Evolutionary conservation across 2,329 filamentous ascomycete genomes (phyloP).

Genomic region (Colletotrichum trifolii): DNA sequence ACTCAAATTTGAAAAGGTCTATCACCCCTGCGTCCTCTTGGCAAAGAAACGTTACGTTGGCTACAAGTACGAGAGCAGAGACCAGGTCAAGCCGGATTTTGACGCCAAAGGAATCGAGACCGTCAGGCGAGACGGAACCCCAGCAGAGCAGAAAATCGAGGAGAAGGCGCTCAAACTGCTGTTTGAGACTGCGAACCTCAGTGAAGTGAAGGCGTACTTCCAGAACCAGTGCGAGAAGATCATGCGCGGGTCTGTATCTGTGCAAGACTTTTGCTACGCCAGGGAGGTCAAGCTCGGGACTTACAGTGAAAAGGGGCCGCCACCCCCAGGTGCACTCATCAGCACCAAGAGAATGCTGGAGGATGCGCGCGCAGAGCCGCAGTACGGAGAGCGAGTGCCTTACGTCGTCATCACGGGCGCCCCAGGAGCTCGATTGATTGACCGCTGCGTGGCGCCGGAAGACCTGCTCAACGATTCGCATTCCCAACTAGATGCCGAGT

Average conservation of each 20-base stretch:
- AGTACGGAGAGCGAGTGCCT: slow-evolving; percentile 94
- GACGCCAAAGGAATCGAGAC: slow-evolving; percentile 99
- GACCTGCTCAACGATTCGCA: slow-evolving; percentile 81
- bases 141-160: slow-evolving; percentile 95
- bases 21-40: slow-evolving; percentile 91
- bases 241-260: slow-evolving; percentile 85
- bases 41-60: slow-evolving; percentile 99
- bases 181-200: slow-evolving; percentile 90
- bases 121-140: slow-evolving; percentile 92
- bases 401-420: slow-evolving; percentile 93
- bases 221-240: slow-evolving; percentile 92
- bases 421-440: slow-evolving; percentile 85
- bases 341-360: slow-evolving; percentile 87
- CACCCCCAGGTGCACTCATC: slow-evolving; percentile 89
- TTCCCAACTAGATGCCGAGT: slow-evolving; percentile 88
- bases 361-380: slow-evolving; percentile 87
- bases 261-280: slow-evolving; percentile 97
- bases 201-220: slow-evolving; percentile 89
- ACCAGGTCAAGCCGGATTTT: slow-evolving; percentile 85
- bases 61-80: slow-evolving; percentile 89
- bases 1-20: slow-evolving; percentile 98
- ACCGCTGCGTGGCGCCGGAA: slow-evolving; percentile 91
- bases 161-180: slow-evolving; percentile 90
- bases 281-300: slow-evolving; percentile 90
- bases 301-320: slow-evolving; percentile 83